These are phyloP conservation scores for Apocynum venetum DNA, from an alignment of 257 asterid species.

Conservation along the genomic window DNA sequence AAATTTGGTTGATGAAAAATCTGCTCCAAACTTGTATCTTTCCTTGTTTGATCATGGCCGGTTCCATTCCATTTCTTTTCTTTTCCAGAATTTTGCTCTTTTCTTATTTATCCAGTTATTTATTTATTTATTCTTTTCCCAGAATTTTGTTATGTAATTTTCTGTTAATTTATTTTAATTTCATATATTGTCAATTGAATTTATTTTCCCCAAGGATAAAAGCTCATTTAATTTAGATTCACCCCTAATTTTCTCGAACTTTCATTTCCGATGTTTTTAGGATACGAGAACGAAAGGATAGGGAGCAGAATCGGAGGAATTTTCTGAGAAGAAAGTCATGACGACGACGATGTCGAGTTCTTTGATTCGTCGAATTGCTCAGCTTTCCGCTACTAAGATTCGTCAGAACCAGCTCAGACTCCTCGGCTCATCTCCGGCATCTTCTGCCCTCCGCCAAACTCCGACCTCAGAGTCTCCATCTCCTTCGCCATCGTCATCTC, in stretches of 20 bases:
- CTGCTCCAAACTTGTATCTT: no score
- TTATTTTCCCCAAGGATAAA: no score
- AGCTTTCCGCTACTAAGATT: conserved; percentile 50
- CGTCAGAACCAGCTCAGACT: conserved; percentile 59
- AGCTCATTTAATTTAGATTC: no score
- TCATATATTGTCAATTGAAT: no score
- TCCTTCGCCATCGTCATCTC: conserved; percentile 24
- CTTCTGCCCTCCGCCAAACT: conserved; percentile 44
- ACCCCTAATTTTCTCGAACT: neutral
- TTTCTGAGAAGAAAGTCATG: neutral
- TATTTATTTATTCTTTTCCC: no score
- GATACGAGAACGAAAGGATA: neutral
- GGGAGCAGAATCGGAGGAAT: neutral
- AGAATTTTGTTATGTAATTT: no score
- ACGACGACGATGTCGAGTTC: conserved; percentile 45
- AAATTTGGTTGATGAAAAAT: no score
- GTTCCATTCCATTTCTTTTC: no score
- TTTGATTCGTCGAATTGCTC: conserved; percentile 50
- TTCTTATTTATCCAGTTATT: no score
- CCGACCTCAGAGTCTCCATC: conserved; percentile 26
- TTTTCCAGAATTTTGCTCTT: no score
- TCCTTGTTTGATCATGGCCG: no score
- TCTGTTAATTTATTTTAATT: no score
- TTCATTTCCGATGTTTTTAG: neutral
- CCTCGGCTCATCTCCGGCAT: conserved; percentile 33